Evolutionary conservation across 2,329 filamentous ascomycete genomes (phyloP), one percentile per base, ranked within the genome.

Genomic region (Sarocladium strictum): DNA sequence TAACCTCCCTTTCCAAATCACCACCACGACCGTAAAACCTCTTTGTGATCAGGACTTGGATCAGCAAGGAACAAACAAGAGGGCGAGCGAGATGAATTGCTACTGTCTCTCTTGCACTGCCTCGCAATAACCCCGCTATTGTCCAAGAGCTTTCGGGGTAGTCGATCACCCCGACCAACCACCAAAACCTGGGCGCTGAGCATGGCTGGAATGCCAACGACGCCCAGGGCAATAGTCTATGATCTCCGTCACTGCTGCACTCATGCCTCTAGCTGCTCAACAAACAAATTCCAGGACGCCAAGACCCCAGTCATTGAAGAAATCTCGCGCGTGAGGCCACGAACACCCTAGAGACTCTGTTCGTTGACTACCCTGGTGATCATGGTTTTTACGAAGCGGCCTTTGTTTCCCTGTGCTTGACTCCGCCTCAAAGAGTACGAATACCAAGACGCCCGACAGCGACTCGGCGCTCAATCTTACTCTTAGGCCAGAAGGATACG

Each of bases 391-490:
- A 32, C 40, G 40, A 12, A 24, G 6, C 15, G 17, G 40, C 11
- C 35, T 10, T 38, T 43, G 10, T 23, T 23, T 17, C 23, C 21
- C 10, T 26, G 10, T 26, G 3, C 29, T 23, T 15, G 21, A 29
- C 43, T 27, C 43, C 23, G 43, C 43, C 43, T 47, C 43, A 47
- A 27, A 47, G 24, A 21, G 21, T 47, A 47, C 43, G 43, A 47
- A 14, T 6, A 47, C 12, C 43, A 11, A 17, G 21, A 27, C 43
- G 43, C 43, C 43, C 43, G 43, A 47, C 24, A 23, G 23, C 19
- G 43, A 47, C 23, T 27, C 23, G 43, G 23, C 43, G 17, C 3
- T 11, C 7, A 29, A 27, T 3, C 43, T 26, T 23, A n/a, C 29
- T 12, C 12, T 32, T 12, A 12, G 12, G 6, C 12, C 12, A 32